Conservation (phyloP, 306 rosid species). For the Datisca glomerata region DNA sequence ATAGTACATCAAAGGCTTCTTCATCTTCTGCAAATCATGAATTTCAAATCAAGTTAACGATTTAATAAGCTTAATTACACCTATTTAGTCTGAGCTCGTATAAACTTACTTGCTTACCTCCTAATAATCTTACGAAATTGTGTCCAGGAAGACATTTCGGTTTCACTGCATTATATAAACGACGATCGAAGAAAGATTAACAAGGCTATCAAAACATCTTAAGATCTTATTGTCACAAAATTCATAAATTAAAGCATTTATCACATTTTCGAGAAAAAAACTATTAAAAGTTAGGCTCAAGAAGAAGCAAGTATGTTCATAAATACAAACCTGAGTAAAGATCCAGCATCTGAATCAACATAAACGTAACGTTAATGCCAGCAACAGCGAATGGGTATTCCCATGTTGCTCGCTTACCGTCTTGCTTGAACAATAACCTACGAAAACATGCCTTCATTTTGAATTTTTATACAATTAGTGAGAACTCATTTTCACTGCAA, state of each 20-base stretch:
- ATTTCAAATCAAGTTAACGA: not conserved
- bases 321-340: slow-evolving; percentile 45
- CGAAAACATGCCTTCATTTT: slow-evolving; percentile 91
- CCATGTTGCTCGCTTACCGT: slow-evolving; percentile 75
- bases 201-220: not conserved
- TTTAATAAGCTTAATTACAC: slow-evolving; percentile 7
- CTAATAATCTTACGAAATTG: slow-evolving; percentile 68
- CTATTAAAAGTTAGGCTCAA: too few species aligned
- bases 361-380: slow-evolving; percentile 77
- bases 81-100: slow-evolving; percentile 4
- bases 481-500: slow-evolving; percentile 23
- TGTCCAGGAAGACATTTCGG: slow-evolving; percentile 80
- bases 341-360: slow-evolving; percentile 90
- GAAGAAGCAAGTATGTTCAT: not conserved
- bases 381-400: slow-evolving; percentile 98
- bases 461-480: slow-evolving; percentile 55
- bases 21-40: slow-evolving; percentile 54
- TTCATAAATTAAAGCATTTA: not conserved
- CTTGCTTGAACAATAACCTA: slow-evolving; percentile 77
- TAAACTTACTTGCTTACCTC: slow-evolving; percentile 34
- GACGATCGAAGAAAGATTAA: slow-evolving; percentile 6
- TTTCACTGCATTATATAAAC: slow-evolving; percentile 31
- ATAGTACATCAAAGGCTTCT: slow-evolving; percentile 70
- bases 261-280: too few species aligned
- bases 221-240: not conserved